Base-by-base conservation (phyloP, 2,329 filamentous ascomycete species). In the Lecanicillium sp. region DNA sequence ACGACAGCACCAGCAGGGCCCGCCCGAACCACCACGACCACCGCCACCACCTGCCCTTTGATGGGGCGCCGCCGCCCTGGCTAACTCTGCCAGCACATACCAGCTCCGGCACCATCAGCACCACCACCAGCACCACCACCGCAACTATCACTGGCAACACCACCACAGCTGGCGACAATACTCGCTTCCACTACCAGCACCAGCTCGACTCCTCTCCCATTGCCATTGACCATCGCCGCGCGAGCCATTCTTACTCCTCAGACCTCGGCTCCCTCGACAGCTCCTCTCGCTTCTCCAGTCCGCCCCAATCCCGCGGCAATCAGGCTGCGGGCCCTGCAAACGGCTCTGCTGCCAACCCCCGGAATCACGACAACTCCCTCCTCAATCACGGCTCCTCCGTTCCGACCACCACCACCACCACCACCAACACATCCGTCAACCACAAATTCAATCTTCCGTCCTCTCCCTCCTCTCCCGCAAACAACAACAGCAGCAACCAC, bases 391-490 rank as follows among this genome's bases (percentile, higher is more conserved):
- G n/a, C n/a, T n/a, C n/a, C n/a, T n/a, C n/a, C n/a, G n/a, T n/a
- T n/a, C n/a, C n/a, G n/a, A n/a, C 44, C 20, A 14, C 7, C 79
- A 87, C 50, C 93, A 87, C 68, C 89, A 90, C 62, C 91, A 86
- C 71, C 86, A 83, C 62, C 87, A 86, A 29, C 87, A 83, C 61
- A 83, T 84, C 57, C 79, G 78, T 56, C 78, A 79, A 56, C 68
- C 76, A n/a, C 23, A 24, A 27, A 3, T 19, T 23, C 23, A 29
- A 32, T 27, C 9, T 29, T 8, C 19, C 39, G 17, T 37, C 27
- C 12, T 43, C 39, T 8, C 20, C 39, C 14, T 42, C 47, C n/a
- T 43, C 47, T 11, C 21, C 40, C 37, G n/a, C n/a, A n/a, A n/a
- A n/a, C n/a, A n/a, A n/a, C n/a, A n/a, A n/a, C n/a, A n/a, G n/a